Percentiles rank a stretch among this genome's conserved stretches.
Conservation (phyloP, 176 grass and related monocot genomes). For the Cymbopogon citratus region DNA sequence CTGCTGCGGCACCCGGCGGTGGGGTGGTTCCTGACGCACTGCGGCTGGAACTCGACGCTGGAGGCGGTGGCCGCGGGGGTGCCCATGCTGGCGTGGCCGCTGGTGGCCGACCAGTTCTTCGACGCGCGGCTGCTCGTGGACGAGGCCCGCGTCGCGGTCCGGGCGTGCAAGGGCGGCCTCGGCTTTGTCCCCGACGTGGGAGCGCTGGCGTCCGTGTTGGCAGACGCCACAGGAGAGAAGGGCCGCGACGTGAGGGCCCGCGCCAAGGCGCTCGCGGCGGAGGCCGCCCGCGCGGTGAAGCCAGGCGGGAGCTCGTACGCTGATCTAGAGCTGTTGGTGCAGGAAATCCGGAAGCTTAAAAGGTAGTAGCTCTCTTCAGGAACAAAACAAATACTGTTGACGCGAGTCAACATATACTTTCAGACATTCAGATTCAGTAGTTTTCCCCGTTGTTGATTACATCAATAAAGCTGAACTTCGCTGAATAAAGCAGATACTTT, state of each 20-base stretch:
- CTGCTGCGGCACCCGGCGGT: constrained; percentile 55
- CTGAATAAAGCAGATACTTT: neutral
- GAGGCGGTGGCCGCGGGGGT: constrained; percentile 58
- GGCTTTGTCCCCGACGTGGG: constrained; percentile 28
- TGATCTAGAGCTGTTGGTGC: constrained; percentile 9
- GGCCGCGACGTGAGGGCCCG: constrained; percentile 8
- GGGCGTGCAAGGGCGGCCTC: constrained; percentile 29
- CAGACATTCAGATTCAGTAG: too few species aligned
- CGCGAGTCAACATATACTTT: too few species aligned
- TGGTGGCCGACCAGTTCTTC: constrained; percentile 60
- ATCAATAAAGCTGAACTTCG: neutral
- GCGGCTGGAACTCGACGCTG: constrained; percentile 68
- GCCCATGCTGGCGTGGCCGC: constrained; percentile 72
- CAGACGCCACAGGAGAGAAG: constrained; percentile 18
- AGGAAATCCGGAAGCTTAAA: constrained; percentile 11
- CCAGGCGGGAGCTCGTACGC: constrained; percentile 44
- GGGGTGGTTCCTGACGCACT: constrained; percentile 62
- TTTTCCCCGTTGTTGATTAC: too few species aligned
- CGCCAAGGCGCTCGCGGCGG: constrained; percentile 35
- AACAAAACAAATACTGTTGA: neutral
- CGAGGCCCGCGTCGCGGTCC: constrained; percentile 34
- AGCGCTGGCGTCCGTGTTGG: constrained; percentile 36
- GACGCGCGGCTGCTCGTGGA: constrained; percentile 66
- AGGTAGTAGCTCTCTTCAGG: neutral
- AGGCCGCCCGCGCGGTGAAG: constrained; percentile 20